Conservation (phyloP, 2,329 filamentous ascomycete species). For the Apiospora malaysiana region DNA sequence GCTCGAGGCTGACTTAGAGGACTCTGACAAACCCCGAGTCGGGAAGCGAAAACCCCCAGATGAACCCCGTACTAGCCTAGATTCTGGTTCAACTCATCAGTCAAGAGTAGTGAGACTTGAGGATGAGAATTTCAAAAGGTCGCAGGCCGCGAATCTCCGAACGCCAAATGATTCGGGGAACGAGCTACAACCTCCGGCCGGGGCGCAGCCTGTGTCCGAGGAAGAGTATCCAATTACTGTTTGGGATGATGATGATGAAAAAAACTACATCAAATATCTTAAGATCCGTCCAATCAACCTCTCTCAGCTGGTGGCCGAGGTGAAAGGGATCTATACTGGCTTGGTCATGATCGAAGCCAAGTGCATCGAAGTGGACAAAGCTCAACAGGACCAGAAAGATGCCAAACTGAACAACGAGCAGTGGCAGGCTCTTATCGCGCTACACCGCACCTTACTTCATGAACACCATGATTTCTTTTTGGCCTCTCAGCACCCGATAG, state of each 20-base stretch:
- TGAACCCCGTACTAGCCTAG: too few species aligned
- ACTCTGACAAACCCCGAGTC: too few species aligned
- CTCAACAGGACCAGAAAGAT: slow-evolving; percentile 53
- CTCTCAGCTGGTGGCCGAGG: slow-evolving; percentile 79
- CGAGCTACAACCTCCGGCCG: too few species aligned
- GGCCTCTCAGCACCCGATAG: slow-evolving; percentile 84
- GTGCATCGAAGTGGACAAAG: slow-evolving; percentile 81
- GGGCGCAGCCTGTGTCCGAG: too few species aligned
- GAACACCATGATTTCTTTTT: slow-evolving; percentile 89
- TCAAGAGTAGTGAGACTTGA: too few species aligned
- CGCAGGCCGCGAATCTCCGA: too few species aligned
- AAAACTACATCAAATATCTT: slow-evolving; percentile 28
- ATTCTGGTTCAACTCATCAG: too few species aligned
- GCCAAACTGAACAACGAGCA: slow-evolving; percentile 66
- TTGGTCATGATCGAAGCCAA: slow-evolving; percentile 87
- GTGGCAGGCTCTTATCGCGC: slow-evolving; percentile 82
- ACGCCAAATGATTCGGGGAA: too few species aligned
- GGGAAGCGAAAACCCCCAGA: too few species aligned
- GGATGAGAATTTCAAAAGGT: too few species aligned
- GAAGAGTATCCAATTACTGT: too few species aligned
- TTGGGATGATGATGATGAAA: not conserved
- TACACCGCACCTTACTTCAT: slow-evolving; percentile 81
- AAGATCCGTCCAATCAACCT: slow-evolving; percentile 68
- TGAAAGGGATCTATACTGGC: slow-evolving; percentile 83
- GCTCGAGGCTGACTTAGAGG: too few species aligned